Evolutionary conservation across 1,284 basidiomycete genomes (phyloP), one percentile per base, ranked within the genome.

Genomic region (Apiotrichum domesticum): DNA sequence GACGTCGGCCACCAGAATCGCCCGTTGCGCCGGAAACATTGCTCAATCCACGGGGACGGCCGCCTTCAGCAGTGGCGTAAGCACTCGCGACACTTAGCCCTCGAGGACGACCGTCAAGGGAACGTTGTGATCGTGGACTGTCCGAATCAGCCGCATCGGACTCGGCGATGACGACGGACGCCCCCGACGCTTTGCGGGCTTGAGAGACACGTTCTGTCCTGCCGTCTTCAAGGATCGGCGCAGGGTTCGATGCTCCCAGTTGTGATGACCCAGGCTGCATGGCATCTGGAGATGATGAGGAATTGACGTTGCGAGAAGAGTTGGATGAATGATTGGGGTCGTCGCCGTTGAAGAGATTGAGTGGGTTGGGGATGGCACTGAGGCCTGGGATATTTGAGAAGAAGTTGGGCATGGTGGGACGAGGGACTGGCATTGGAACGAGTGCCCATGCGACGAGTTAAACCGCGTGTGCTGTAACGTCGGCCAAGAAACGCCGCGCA

Each of bases 351-450:
- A 71, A 66, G 46, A 69, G 48, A 55, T 65, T 66, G 51, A 68
- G 59, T 3, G 66, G 67, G 54, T 70, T 71, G 21, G 69, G 62
- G 21, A 60, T 55, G 50, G 49, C 65, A 14, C 65, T 61, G 11
- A 66, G 44, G 48, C 57, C 63, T 15, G 62, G 58, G 50, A 72
- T 56, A 47, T 63, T 67, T 51, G 62, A 60, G 40, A 72, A 57
- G 57, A 71, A 61, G 48, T 34, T 34, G 3, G 70, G 68, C 68
- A 70, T 70, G 21, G 52, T 58, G 40, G 29, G 11, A 44, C 37
- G 40, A 47, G 34, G 21, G 14, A 9, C 11, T 13, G 45, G 5
- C n/a, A 15, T 14, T 34, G 32, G 35, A 21, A 6, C 11, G 15
- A 14, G 34, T 32, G 46, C 35, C 46, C 11, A 15, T 8, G 34